These are phyloP conservation scores for Rhizopogon roseolus DNA, from an alignment of 768 basidiomycete species.

Conservation along the genomic window DNA sequence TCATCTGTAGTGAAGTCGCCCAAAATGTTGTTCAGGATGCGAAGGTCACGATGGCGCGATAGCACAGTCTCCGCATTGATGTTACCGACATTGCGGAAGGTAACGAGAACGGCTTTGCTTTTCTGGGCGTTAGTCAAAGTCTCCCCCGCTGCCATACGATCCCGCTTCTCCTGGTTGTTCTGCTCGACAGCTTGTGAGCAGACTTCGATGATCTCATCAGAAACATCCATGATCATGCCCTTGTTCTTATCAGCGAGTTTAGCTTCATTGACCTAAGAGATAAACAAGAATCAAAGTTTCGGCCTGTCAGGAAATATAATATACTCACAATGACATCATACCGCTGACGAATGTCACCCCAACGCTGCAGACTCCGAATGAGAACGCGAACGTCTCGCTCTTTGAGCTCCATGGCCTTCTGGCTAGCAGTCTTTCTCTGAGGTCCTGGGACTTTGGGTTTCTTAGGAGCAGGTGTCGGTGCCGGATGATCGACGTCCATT, in stretches of 20 bases:
- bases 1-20: slow-evolving; percentile 57
- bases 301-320: neutral
- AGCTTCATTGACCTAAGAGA: slow-evolving; percentile 71
- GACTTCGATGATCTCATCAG: slow-evolving; percentile 88
- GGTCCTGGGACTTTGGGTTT: slow-evolving; percentile 70
- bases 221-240: slow-evolving; percentile 82
- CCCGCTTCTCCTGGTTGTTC: slow-evolving; percentile 76
- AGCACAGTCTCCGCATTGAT: slow-evolving; percentile 98
- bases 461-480: slow-evolving; percentile 58
- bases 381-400: slow-evolving; percentile 95
- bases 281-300: neutral
- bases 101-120: slow-evolving; percentile 94
- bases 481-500: slow-evolving; percentile 82
- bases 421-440: slow-evolving; percentile 84
- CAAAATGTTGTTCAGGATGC: slow-evolving; percentile 80
- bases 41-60: slow-evolving; percentile 83
- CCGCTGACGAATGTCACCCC: slow-evolving; percentile 94
- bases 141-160: slow-evolving; percentile 76
- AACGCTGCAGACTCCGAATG: slow-evolving; percentile 91
- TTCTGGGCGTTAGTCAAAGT: slow-evolving; percentile 90
- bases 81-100: slow-evolving; percentile 82
- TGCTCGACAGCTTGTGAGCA: slow-evolving; percentile 82
- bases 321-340: slow-evolving; percentile 88
- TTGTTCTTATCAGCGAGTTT: slow-evolving; percentile 94
- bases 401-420: slow-evolving; percentile 95